These are phyloP conservation scores for Leucocoprinus birnbaumii DNA, from an alignment of 768 basidiomycete species.

Conservation along the genomic window DNA sequence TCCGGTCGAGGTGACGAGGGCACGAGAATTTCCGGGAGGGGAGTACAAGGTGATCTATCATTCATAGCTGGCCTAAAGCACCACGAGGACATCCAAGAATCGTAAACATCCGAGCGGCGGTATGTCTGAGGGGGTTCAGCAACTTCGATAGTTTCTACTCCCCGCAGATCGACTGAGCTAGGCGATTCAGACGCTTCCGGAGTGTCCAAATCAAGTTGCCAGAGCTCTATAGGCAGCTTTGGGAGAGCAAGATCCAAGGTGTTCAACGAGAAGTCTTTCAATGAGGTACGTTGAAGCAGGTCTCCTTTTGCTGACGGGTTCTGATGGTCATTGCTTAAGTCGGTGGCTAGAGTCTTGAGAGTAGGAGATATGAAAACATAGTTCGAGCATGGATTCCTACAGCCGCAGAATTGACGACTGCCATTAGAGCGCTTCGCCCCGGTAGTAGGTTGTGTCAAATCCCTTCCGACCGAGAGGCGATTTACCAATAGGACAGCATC, in stretches of 20 bases:
- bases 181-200: neutral
- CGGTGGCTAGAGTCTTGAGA: neutral
- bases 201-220: neutral
- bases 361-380: neutral
- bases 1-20: neutral
- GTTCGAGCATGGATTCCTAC: constrained; percentile 5
- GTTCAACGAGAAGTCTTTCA: neutral
- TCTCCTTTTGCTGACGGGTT: neutral
- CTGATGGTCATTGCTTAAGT: neutral
- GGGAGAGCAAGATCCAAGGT: neutral
- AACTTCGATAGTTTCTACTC: neutral
- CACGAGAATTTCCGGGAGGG: neutral
- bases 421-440: neutral
- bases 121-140: neutral
- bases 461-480: neutral
- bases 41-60: neutral
- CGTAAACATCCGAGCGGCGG: constrained; percentile 6
- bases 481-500: neutral
- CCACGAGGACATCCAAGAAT: constrained; percentile 11
- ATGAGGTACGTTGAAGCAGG: neutral
- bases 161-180: neutral
- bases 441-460: neutral
- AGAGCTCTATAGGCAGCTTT: neutral
- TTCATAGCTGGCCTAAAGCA: constrained; percentile 1
- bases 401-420: constrained; percentile 5